Conservation (phyloP, 2,329 filamentous ascomycete genomes). For the Periconia digitata region DNA sequence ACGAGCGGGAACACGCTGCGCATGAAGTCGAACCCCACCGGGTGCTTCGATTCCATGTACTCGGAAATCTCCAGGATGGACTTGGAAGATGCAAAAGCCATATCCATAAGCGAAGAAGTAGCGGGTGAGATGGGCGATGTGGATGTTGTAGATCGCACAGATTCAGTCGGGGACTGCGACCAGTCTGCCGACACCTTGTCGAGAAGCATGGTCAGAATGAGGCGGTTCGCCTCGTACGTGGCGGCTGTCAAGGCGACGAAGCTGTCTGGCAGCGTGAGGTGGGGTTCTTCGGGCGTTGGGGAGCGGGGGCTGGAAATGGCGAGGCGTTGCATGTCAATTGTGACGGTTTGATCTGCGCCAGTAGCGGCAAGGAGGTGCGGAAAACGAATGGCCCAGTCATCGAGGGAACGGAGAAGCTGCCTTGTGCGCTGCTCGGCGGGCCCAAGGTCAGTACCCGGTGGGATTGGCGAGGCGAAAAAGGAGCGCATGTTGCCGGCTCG, state of each 20-base stretch:
- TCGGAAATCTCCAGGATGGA: slow-evolving; percentile 15
- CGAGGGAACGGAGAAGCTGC: slow-evolving; percentile 18
- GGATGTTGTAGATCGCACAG: neutral
- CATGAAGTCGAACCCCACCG: slow-evolving; percentile 29
- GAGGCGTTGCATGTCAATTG: slow-evolving; percentile 13
- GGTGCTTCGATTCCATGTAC: slow-evolving; percentile 22
- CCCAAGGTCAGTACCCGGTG: slow-evolving; percentile 7
- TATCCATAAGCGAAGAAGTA: neutral
- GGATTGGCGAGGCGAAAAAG: slow-evolving; percentile 20
- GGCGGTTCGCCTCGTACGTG: slow-evolving; percentile 20
- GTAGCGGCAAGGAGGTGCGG: slow-evolving; percentile 19
- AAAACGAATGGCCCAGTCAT: slow-evolving; percentile 21
- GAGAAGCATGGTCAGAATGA: slow-evolving; percentile 21
- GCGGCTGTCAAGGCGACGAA: slow-evolving; percentile 25
- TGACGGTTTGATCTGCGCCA: slow-evolving; percentile 2
- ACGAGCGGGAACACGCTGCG: slow-evolving; percentile 28
- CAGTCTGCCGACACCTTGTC: slow-evolving; percentile 17
- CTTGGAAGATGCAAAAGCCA: slow-evolving; percentile 4
- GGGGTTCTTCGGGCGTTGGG: slow-evolving; percentile 3
- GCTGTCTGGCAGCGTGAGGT: slow-evolving; percentile 18
- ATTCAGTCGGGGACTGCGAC: neutral
- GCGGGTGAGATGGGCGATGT: neutral
- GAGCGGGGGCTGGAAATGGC: slow-evolving; percentile 5
- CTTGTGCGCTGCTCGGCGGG: slow-evolving; percentile 13
- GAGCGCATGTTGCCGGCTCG: slow-evolving; percentile 18